Evolutionary conservation across 768 basidiomycete genomes (phyloP).

Genomic region (Ramaria sp.): DNA sequence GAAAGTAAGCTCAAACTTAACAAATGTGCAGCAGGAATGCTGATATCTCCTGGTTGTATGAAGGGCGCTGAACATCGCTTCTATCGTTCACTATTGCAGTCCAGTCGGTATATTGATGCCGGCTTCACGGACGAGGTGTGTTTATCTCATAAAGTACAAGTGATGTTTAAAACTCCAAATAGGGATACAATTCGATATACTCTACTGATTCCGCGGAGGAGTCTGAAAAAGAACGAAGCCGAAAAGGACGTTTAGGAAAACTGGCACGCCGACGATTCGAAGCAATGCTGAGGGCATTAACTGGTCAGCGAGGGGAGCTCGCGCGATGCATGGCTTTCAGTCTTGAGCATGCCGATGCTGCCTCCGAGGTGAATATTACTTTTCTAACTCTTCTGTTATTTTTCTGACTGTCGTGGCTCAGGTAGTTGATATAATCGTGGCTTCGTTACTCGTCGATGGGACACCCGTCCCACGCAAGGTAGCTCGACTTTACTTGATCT

Average conservation of each 20-base stretch:
- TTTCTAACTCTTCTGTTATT: neutral
- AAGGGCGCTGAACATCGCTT: slow-evolving; percentile 66
- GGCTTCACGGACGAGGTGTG: slow-evolving; percentile 75
- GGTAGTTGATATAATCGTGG: slow-evolving; percentile 85
- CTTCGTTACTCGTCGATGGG: slow-evolving; percentile 79
- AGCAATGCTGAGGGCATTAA: slow-evolving; percentile 78
- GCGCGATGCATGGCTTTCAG: slow-evolving; percentile 97
- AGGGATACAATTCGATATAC: slow-evolving; percentile 84
- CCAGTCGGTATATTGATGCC: slow-evolving; percentile 39
- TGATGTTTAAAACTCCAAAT: slow-evolving; percentile 29
- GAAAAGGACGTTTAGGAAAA: slow-evolving; percentile 68
- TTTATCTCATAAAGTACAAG: slow-evolving; percentile 10
- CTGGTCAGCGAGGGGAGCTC: slow-evolving; percentile 80
- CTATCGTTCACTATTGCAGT: slow-evolving; percentile 59
- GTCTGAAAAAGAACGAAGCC: slow-evolving; percentile 72
- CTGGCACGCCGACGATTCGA: slow-evolving; percentile 80
- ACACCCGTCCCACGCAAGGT: slow-evolving; percentile 98
- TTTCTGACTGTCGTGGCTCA: slow-evolving; percentile 19
- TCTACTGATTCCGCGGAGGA: slow-evolving; percentile 94
- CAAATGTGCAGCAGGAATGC: slow-evolving; percentile 33
- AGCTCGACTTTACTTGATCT: slow-evolving; percentile 88
- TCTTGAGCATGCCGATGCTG: slow-evolving; percentile 92
- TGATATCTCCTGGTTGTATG: slow-evolving; percentile 1
- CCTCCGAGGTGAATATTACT: slow-evolving; percentile 57
- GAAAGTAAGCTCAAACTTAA: slow-evolving; percentile 27